Percentiles rank a stretch among this genome's conserved stretches.
These are phyloP conservation scores for Alternaria solani DNA, from an alignment of 2,329 filamentous ascomycete species.

Conservation along the genomic window DNA sequence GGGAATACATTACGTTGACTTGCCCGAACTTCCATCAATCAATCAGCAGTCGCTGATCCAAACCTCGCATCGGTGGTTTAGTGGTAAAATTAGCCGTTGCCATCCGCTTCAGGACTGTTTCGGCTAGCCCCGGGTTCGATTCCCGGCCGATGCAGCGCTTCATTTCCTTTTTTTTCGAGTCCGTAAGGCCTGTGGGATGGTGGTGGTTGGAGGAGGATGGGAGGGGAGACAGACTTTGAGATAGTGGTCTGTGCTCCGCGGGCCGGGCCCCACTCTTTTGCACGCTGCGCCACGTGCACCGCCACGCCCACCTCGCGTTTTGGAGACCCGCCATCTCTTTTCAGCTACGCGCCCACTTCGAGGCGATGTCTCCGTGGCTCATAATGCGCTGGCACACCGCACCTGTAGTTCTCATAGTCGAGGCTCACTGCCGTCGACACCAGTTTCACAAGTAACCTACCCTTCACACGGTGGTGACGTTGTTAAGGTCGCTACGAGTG, in stretches of 20 bases:
- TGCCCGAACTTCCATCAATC: background rate
- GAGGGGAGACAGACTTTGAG: background rate
- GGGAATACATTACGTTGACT: background rate
- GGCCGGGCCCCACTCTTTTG: background rate
- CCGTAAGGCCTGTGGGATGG: background rate
- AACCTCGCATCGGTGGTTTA: conserved; percentile 35
- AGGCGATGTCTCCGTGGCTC: conserved; percentile 17
- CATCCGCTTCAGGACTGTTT: conserved; percentile 15
- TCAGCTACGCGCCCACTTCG: conserved; percentile 23
- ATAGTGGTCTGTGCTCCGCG: background rate
- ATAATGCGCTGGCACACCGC: conserved; percentile 21
- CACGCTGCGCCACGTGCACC: conserved; percentile 16
- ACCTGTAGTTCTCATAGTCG: background rate
- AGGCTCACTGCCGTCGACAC: background rate
- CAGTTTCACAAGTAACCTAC: background rate
- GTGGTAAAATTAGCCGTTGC: conserved; percentile 42
- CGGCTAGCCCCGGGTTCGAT: conserved; percentile 40
- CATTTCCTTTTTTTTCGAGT: background rate
- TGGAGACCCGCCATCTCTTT: conserved; percentile 30
- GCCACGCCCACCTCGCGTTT: conserved; percentile 29
- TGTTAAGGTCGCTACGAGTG: conserved; percentile 6
- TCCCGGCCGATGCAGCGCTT: conserved; percentile 29
- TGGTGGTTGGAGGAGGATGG: background rate
- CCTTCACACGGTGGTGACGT: conserved; percentile 7
- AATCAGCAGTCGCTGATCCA: background rate